Percentiles rank a stretch among this genome's conserved stretches.
Conservation (phyloP, 2,329 filamentous ascomycete species). For the Didymella keratinophila region DNA sequence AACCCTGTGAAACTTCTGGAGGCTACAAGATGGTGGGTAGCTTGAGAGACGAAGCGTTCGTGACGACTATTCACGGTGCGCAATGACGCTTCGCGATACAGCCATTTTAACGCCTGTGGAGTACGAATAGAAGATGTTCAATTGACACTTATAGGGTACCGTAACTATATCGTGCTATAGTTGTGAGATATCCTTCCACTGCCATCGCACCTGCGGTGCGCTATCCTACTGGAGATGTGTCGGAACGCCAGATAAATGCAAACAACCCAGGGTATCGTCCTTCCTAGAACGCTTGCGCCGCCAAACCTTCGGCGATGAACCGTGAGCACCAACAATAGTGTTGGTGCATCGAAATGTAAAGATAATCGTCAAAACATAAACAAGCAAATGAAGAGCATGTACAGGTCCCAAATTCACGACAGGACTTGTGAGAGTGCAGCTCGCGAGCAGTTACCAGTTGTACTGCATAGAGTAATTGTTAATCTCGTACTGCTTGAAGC, state of each 20-base stretch:
- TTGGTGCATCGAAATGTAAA: neutral
- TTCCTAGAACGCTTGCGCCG: neutral
- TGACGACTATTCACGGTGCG: no score
- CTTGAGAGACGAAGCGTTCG: no score
- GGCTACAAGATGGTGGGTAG: no score
- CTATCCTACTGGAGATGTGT: neutral
- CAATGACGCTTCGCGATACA: no score
- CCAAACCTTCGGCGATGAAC: neutral
- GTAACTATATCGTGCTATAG: no score
- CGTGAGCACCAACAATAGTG: neutral
- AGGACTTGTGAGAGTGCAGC: neutral
- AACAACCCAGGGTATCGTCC: neutral
- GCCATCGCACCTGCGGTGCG: neutral
- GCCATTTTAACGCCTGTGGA: no score
- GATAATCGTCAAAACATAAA: neutral
- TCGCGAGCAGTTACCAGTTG: neutral
- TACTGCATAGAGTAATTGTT: neutral
- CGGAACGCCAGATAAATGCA: neutral
- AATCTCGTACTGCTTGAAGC: neutral
- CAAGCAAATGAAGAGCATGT: neutral
- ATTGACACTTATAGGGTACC: neutral
- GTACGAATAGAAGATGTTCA: no score
- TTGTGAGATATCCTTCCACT: neutral
- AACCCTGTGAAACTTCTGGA: no score
- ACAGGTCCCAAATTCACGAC: neutral